Conservation (phyloP, 257 asterid genomes). For the Sherardia arvensis region DNA sequence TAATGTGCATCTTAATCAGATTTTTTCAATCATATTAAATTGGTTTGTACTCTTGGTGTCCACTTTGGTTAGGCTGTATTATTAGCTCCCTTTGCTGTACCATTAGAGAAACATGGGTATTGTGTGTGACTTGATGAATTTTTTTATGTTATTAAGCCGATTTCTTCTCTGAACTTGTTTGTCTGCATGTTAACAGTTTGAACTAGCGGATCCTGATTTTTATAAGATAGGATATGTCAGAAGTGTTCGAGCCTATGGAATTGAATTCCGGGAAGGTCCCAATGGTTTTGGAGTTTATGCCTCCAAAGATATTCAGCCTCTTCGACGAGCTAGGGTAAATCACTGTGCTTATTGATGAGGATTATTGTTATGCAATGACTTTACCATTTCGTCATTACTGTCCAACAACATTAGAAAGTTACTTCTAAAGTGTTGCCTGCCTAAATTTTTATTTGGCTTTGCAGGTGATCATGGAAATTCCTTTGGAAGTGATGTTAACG, state of each 20-base stretch:
- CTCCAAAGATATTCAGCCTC: conserved; percentile 85
- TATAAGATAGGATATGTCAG: conserved; percentile 85
- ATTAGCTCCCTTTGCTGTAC: background rate
- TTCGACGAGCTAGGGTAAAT: conserved; percentile 89
- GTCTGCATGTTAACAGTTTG: conserved; percentile 41
- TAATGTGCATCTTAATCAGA: background rate
- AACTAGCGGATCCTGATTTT: conserved; percentile 92
- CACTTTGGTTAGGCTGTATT: background rate
- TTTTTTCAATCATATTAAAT: background rate
- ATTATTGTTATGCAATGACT: background rate
- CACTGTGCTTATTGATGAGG: background rate
- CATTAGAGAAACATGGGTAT: background rate
- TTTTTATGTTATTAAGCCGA: background rate
- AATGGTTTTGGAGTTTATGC: conserved; percentile 96
- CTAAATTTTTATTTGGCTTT: conserved; percentile 17
- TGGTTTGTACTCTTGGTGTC: background rate
- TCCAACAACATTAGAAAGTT: background rate
- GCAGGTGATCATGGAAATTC: conserved; percentile 96
- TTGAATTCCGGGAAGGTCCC: conserved; percentile 94
- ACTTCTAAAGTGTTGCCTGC: background rate
- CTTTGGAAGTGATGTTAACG: conserved; percentile 90
- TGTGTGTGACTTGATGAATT: background rate
- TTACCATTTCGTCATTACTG: background rate
- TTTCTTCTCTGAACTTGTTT: conserved; percentile 13
- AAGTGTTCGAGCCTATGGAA: conserved; percentile 90